Evolutionary conservation across 208 protist genomes (phyloP).

Genomic region (Crithidia sp.): DNA sequence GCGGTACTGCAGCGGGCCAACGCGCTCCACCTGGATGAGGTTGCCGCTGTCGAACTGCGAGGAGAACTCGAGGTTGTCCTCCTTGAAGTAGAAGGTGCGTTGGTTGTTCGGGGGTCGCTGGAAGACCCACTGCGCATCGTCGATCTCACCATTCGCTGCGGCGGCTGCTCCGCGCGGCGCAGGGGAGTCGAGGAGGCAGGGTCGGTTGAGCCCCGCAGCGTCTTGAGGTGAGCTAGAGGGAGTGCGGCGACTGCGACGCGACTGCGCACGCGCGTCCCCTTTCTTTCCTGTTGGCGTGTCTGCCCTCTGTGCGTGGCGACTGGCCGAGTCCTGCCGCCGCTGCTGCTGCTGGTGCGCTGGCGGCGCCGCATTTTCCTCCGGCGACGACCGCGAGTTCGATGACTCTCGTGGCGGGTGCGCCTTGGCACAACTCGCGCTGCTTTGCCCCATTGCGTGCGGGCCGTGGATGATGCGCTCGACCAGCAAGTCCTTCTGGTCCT

Average conservation of each 20-base stretch:
- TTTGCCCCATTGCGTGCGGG: constrained; percentile 14
- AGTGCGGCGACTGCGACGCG: not conserved
- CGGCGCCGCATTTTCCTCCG: not conserved
- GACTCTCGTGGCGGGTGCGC: constrained; percentile 14
- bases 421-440: constrained; percentile 1
- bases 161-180: not conserved
- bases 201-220: not conserved
- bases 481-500: constrained; percentile 63
- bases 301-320: not conserved
- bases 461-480: constrained; percentile 6
- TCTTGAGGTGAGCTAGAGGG: not conserved
- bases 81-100: constrained; percentile 84
- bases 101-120: constrained; percentile 84
- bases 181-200: not conserved
- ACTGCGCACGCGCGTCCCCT: not conserved
- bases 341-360: no score
- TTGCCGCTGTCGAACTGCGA: constrained; percentile 93
- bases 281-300: not conserved
- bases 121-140: constrained; percentile 71
- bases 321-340: not conserved
- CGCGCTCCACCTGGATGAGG: constrained; percentile 85
- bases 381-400: constrained; percentile 8
- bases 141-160: not conserved
- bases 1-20: constrained; percentile 68
- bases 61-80: constrained; percentile 88